phyloP scores from a whole-genome alignment of 129 eudicot genomes.

The Chrysanthemum lavandulifolium region DNA sequence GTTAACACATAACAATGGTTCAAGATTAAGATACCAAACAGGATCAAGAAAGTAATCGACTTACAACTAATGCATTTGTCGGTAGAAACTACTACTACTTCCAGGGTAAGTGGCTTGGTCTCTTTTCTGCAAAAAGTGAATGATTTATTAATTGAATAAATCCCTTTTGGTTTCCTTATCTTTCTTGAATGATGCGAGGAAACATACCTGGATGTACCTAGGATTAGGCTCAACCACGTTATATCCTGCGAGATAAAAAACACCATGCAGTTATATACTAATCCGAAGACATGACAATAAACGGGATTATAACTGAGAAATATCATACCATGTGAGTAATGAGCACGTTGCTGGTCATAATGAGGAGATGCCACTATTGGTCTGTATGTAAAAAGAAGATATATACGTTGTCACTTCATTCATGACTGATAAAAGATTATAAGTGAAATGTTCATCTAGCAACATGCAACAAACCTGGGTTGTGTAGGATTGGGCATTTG shows the following conservation, averaged over 20 bases:
- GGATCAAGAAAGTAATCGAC: slow-evolving; percentile 14
- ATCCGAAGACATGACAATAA: slow-evolving; percentile 2
- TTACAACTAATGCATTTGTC: slow-evolving; percentile 36
- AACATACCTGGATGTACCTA: slow-evolving; percentile 44
- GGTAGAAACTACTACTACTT: slow-evolving; percentile 25
- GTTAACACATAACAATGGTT: background rate
- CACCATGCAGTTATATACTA: background rate
- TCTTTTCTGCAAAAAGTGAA: slow-evolving; percentile 38
- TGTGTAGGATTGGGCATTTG: slow-evolving; percentile 39
- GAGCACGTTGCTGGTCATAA: slow-evolving; percentile 30
- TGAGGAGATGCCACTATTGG: slow-evolving; percentile 27
- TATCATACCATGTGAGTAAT: slow-evolving; percentile 32
- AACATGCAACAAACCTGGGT: slow-evolving; percentile 42
- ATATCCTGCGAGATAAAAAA: slow-evolving; percentile 38
- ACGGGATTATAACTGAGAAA: slow-evolving; percentile 3
- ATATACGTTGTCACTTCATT: slow-evolving; percentile 11
- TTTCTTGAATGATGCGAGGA: background rate
- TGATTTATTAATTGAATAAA: background rate
- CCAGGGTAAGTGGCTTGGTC: slow-evolving; percentile 44
- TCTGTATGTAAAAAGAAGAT: slow-evolving; percentile 26
- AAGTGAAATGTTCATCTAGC: background rate
- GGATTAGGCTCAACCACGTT: slow-evolving; percentile 35
- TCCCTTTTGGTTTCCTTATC: background rate
- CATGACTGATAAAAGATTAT: background rate
- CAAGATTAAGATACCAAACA: slow-evolving; percentile 8